Evolutionary conservation across 1,284 basidiomycete species (phyloP).

Genomic region (Cystobasidium pallidum): DNA sequence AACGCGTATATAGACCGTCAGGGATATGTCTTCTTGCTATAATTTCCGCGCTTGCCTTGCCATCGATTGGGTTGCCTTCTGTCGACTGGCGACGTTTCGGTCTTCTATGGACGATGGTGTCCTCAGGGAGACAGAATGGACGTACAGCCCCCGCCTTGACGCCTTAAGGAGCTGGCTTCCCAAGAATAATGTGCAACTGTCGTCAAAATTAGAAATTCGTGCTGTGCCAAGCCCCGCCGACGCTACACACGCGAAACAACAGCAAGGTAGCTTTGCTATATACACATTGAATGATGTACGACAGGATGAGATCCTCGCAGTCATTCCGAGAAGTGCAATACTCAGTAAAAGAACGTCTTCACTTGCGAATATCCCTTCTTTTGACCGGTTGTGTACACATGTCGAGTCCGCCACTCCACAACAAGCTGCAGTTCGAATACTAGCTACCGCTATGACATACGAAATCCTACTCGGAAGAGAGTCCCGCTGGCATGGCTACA

Average conservation of each 20-base stretch:
- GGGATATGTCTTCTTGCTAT: slow-evolving; percentile 6
- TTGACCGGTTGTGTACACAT: slow-evolving; percentile 3
- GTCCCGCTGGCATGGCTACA: slow-evolving; percentile 57
- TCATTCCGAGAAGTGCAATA: slow-evolving; percentile 27
- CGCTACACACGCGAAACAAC: neutral
- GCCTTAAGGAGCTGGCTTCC: slow-evolving; percentile 20
- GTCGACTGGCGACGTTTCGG: neutral
- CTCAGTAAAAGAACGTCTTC: slow-evolving; percentile 22
- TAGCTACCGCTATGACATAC: slow-evolving; percentile 57
- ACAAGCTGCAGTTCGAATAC: slow-evolving; percentile 40
- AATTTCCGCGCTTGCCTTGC: neutral
- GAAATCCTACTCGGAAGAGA: slow-evolving; percentile 55
- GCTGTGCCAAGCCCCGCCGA: slow-evolving; percentile 11
- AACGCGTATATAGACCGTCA: neutral
- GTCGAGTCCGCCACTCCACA: neutral
- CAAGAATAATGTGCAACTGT: slow-evolving; percentile 8
- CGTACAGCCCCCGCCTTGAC: neutral
- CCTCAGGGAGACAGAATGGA: neutral
- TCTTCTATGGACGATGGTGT: slow-evolving; percentile 17
- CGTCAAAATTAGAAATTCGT: slow-evolving; percentile 26
- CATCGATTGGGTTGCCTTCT: slow-evolving; percentile 4
- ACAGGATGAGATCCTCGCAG: slow-evolving; percentile 24
- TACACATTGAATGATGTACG: slow-evolving; percentile 9
- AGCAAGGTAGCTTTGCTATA: slow-evolving; percentile 15
- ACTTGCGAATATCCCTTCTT: slow-evolving; percentile 2